These are phyloP conservation scores for Monosporascus sp. DNA, from an alignment of 2,329 filamentous ascomycete genomes.

Conservation along the genomic window DNA sequence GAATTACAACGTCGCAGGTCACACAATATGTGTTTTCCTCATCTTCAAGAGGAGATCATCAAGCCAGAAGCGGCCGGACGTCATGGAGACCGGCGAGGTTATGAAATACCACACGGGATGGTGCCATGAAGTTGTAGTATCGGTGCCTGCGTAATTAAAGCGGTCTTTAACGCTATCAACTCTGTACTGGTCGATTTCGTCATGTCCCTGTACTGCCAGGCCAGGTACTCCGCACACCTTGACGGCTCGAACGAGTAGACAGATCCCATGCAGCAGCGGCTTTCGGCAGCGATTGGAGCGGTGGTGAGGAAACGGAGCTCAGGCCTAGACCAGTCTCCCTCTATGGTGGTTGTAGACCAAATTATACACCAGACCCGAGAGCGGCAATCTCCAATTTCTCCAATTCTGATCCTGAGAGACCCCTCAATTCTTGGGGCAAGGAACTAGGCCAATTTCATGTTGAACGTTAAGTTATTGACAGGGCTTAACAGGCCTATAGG, in stretches of 20 bases:
- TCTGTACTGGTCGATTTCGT: too few relatives aligned
- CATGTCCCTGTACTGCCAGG: too few relatives aligned
- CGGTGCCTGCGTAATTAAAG: not conserved
- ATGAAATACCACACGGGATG: not conserved
- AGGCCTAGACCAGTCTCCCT: not conserved
- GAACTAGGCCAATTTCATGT: not conserved
- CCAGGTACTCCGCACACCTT: too few relatives aligned
- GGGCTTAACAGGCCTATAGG: not conserved
- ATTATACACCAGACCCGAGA: not conserved
- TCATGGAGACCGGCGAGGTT: not conserved
- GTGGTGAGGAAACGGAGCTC: not conserved
- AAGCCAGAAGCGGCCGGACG: not conserved
- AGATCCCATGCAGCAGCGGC: not conserved
- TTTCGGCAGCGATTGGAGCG: not conserved
- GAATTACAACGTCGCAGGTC: not conserved
- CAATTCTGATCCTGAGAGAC: not conserved
- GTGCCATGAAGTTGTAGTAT: not conserved
- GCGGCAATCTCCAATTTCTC: not conserved
- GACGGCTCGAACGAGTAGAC: not conserved
- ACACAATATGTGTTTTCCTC: not conserved
- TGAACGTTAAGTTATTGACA: not conserved
- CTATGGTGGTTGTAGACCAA: not conserved
- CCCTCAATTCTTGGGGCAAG: not conserved
- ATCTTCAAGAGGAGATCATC: not conserved
- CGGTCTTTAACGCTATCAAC: too few relatives aligned